These are phyloP conservation scores for Globomyces pollinis-pini DNA, from an alignment of 192 early-diverging fungal species.

Conservation along the genomic window DNA sequence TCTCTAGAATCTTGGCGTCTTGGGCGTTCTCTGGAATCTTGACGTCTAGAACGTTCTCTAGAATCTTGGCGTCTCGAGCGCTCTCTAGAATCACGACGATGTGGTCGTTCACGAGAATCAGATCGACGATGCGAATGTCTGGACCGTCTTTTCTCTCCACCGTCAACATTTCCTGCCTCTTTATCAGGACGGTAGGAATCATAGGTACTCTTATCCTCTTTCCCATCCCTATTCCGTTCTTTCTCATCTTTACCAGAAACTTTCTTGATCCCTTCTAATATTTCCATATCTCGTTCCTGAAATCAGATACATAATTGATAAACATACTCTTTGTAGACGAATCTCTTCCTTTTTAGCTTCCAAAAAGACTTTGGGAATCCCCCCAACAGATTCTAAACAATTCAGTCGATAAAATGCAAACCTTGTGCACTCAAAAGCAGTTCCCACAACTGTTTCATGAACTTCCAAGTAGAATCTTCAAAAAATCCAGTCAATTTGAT, in stretches of 20 bases:
- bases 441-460: conserved; percentile 87
- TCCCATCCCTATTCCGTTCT: neutral
- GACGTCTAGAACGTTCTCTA: too few species aligned
- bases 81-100: too few species aligned
- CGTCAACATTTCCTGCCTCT: neutral
- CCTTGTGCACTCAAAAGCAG: conserved; percentile 85
- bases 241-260: neutral
- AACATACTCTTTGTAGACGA: neutral
- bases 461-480: conserved; percentile 67
- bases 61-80: too few species aligned
- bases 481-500: conserved; percentile 93
- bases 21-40: too few species aligned
- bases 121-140: too few species aligned
- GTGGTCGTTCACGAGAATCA: too few species aligned
- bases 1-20: too few species aligned
- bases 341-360: conserved; percentile 83
- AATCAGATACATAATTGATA: neutral
- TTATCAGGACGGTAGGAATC: neutral
- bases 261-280: conserved; percentile 2
- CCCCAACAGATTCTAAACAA: conserved; percentile 58
- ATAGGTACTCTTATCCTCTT: too few species aligned
- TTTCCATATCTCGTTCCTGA: conserved; percentile 1
- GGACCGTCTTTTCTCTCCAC: too few species aligned
- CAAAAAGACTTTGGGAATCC: conserved; percentile 80
- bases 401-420: too few species aligned